Conservation (phyloP, 257 asterid species). For the Vinca minor region DNA sequence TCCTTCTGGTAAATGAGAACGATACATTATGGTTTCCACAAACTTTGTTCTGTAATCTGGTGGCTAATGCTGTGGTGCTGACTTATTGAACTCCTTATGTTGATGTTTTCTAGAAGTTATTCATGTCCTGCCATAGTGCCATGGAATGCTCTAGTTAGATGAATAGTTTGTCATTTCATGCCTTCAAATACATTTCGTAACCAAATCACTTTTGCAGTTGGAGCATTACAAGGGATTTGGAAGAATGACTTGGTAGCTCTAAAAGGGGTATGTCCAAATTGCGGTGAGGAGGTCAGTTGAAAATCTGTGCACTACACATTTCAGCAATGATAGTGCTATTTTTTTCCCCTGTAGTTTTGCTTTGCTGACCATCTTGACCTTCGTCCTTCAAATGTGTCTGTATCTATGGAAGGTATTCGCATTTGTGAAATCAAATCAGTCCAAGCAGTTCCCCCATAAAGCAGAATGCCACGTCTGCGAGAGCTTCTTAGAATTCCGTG, state of each 20-base stretch:
- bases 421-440: conserved; percentile 59
- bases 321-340: background rate
- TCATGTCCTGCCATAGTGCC: background rate
- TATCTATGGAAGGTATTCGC: conserved; percentile 72
- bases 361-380: too few species aligned
- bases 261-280: conserved; percentile 90
- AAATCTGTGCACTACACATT: background rate
- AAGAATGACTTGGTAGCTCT: conserved; percentile 81
- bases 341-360: background rate
- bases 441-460: conserved; percentile 60
- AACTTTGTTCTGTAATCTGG: background rate
- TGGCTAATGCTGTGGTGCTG: background rate
- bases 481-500: conserved; percentile 81
- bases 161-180: background rate
- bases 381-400: background rate
- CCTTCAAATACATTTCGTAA: conserved; percentile 15
- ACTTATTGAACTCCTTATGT: background rate
- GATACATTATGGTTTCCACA: background rate
- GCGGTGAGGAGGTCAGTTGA: conserved; percentile 81
- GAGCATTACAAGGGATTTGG: conserved; percentile 86
- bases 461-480: conserved; percentile 92
- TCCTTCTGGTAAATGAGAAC: background rate
- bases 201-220: conserved; percentile 45
- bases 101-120: background rate
- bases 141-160: background rate